phyloP scores from a whole-genome alignment of 179 eudicot species.

The Dionaea muscipula region DNA sequence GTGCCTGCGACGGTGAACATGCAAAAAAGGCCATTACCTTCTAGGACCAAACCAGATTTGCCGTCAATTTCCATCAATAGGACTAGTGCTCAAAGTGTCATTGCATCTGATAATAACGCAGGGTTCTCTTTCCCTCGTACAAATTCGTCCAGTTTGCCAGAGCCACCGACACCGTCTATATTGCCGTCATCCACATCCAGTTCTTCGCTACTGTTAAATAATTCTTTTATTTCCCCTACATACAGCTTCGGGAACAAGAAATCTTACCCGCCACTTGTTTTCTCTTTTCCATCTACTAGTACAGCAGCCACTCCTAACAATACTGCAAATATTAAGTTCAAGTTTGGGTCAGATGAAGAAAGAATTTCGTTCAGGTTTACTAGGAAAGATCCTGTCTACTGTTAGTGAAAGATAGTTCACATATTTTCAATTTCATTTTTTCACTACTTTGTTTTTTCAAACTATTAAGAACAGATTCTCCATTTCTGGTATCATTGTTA shows the following conservation, averaged over 20 bases:
- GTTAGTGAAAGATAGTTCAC: conserved; percentile 11
- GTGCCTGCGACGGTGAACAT: conserved; percentile 17
- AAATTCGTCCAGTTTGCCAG: conserved; percentile 36
- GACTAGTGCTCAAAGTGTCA: conserved; percentile 20
- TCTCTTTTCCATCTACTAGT: conserved; percentile 44
- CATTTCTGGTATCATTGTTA: neutral
- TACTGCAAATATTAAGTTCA: conserved; percentile 34
- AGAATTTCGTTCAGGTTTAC: conserved; percentile 48
- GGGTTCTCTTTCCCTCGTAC: conserved; percentile 62
- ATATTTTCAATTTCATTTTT: neutral
- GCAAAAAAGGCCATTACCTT: conserved; percentile 24
- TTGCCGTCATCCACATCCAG: conserved; percentile 42
- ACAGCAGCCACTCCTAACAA: conserved; percentile 16
- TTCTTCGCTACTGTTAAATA: conserved; percentile 9
- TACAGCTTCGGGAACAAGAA: conserved; percentile 37
- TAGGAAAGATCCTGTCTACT: conserved; percentile 40
- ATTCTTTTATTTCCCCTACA: conserved; percentile 13
- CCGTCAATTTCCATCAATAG: conserved; percentile 40
- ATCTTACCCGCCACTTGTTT: conserved; percentile 35
- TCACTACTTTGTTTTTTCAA: neutral
- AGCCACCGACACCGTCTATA: conserved; percentile 86
- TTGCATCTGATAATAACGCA: conserved; percentile 25
- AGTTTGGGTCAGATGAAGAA: conserved; percentile 47
- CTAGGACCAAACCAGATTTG: conserved; percentile 30
- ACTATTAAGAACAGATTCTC: neutral